These are phyloP conservation scores for Septoria linicola DNA, from an alignment of 2,329 filamentous ascomycete species.

Conservation along the genomic window DNA sequence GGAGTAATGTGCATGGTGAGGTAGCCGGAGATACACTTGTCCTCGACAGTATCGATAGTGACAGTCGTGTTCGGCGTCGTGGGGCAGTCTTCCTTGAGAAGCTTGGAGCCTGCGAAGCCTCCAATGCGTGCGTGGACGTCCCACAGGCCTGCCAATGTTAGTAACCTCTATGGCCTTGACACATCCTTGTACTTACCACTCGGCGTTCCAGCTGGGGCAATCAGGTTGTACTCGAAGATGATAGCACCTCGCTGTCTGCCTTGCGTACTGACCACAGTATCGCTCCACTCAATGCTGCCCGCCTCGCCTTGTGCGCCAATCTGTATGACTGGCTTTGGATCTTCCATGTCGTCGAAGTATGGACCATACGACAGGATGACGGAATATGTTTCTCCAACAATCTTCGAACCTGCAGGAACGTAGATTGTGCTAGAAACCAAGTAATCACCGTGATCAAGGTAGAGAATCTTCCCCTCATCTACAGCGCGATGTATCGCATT, in stretches of 20 bases:
- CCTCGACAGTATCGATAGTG: slow-evolving; percentile 23
- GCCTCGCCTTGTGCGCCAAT: slow-evolving; percentile 64
- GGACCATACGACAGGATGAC: slow-evolving; percentile 58
- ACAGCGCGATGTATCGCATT: slow-evolving; percentile 53
- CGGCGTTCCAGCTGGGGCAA: slow-evolving; percentile 40
- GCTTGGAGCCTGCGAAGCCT: slow-evolving; percentile 51
- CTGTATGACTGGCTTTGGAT: slow-evolving; percentile 64
- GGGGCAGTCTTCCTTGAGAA: slow-evolving; percentile 46
- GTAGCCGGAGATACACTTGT: slow-evolving; percentile 35
- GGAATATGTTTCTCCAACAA: slow-evolving; percentile 60
- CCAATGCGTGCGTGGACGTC: slow-evolving; percentile 54
- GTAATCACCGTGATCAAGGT: slow-evolving; percentile 74
- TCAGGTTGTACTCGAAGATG: slow-evolving; percentile 71
- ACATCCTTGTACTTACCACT: slow-evolving; percentile 41
- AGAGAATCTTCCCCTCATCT: slow-evolving; percentile 57
- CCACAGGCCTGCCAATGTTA: slow-evolving; percentile 53
- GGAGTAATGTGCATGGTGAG: slow-evolving; percentile 47
- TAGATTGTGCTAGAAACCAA: slow-evolving; percentile 65
- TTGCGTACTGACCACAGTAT: slow-evolving; percentile 68
- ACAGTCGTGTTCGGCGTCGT: slow-evolving; percentile 26
- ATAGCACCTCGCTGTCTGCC: slow-evolving; percentile 67
- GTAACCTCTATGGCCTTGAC: too few species aligned
- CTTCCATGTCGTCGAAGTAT: slow-evolving; percentile 56
- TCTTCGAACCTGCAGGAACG: slow-evolving; percentile 58
- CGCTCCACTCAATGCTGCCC: slow-evolving; percentile 68